Evolutionary conservation across 352 stramenopile genomes (phyloP).

Genomic region (Blastocystis sp.): DNA sequence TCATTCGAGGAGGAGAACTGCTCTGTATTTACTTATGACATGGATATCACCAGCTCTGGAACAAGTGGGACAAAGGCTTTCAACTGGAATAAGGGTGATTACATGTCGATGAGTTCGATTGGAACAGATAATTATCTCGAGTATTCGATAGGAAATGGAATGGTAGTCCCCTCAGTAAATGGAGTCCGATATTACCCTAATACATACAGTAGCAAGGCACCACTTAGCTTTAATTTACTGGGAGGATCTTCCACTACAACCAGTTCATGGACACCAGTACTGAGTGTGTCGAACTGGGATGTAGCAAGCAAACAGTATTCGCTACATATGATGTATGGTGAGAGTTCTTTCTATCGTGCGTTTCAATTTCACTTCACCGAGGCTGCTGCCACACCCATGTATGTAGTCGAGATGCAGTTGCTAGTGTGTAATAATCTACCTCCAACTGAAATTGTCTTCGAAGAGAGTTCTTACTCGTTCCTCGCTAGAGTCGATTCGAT

Average conservation of each 20-base stretch:
- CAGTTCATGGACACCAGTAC: neutral
- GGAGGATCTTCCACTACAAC: neutral
- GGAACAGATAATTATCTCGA: neutral
- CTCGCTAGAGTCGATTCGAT: neutral
- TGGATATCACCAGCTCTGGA: neutral
- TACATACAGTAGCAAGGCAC: neutral
- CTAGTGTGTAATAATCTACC: neutral
- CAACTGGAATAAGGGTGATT: neutral
- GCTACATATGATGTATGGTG: neutral
- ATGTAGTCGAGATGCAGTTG: conserved; percentile 3
- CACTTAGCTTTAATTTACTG: neutral
- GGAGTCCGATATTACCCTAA: conserved; percentile 2
- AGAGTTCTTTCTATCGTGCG: neutral
- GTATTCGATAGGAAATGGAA: neutral
- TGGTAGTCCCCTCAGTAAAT: neutral
- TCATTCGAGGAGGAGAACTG: neutral
- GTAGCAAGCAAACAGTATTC: neutral
- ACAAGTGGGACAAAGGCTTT: neutral
- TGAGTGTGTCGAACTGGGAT: neutral
- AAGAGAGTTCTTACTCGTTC: neutral
- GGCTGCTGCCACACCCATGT: neutral
- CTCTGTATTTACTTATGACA: neutral
- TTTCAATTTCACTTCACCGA: neutral
- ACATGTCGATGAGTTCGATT: neutral
- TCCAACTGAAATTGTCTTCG: neutral